Percentiles rank a stretch among this genome's conserved stretches.
Evolutionary conservation across 2,329 filamentous ascomycete genomes (phyloP).

Genomic region (Colletotrichum sp.): DNA sequence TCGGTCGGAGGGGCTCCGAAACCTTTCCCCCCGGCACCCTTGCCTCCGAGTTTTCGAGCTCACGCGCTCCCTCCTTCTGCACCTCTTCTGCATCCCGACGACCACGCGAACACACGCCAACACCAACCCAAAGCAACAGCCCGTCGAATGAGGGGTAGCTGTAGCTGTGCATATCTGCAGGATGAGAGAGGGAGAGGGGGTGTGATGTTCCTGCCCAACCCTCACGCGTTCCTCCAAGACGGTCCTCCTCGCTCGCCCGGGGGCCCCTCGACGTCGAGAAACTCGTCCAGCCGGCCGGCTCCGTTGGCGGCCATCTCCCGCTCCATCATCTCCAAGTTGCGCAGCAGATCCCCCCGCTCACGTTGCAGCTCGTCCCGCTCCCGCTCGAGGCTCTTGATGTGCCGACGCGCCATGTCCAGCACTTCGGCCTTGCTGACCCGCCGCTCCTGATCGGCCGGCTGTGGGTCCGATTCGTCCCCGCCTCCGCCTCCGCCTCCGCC

Average conservation of each 20-base stretch:
- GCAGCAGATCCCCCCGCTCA: conserved; percentile 30
- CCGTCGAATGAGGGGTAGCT: not conserved
- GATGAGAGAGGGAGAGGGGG: not conserved
- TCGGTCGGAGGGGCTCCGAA: conserved; percentile 9
- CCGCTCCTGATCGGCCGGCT: conserved; percentile 25
- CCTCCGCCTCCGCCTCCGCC: not conserved
- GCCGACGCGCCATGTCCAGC: conserved; percentile 35
- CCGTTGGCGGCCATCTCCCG: not conserved
- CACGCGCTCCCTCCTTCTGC: not conserved
- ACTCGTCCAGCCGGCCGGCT: not conserved
- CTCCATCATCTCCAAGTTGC: conserved; percentile 12
- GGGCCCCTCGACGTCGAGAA: not conserved
- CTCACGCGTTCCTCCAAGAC: conserved; percentile 6
- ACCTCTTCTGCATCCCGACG: not conserved
- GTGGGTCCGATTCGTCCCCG: conserved; percentile 12
- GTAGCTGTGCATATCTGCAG: not conserved
- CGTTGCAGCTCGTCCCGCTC: conserved; percentile 30
- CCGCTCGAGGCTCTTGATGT: conserved; percentile 36
- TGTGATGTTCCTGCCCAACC: not conserved
- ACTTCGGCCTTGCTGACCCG: conserved; percentile 41
- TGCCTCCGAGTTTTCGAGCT: conserved; percentile 13
- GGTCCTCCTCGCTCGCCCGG: not conserved
- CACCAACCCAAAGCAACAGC: not conserved
- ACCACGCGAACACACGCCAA: not conserved
- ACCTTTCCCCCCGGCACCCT: not conserved